phyloP scores from a whole-genome alignment of 2,329 filamentous ascomycete genomes.

The Trichoderma polysporum region DNA sequence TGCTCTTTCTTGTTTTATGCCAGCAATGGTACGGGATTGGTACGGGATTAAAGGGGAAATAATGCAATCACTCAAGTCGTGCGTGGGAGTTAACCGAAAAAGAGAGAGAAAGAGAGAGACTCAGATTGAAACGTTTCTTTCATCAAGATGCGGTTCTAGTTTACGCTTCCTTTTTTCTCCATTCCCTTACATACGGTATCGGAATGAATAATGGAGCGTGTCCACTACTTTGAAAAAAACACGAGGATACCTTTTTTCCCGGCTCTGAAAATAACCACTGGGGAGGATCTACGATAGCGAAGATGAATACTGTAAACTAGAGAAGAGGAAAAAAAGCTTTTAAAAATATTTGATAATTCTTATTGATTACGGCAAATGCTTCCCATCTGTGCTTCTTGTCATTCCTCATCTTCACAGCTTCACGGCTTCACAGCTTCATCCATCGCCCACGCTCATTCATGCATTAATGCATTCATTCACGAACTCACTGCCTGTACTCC shows the following conservation, averaged over 20 bases:
- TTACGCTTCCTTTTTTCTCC: neutral
- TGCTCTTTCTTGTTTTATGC: neutral
- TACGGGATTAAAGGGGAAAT: neutral
- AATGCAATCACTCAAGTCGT: neutral
- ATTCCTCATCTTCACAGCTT: neutral
- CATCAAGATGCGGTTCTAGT: neutral
- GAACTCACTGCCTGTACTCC: neutral
- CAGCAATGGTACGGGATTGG: neutral
- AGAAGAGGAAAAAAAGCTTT: neutral
- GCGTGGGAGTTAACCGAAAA: neutral
- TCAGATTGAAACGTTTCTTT: neutral
- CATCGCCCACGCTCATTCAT: neutral
- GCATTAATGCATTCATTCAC: neutral
- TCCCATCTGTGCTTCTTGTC: neutral
- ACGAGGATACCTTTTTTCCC: neutral
- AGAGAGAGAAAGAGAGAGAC: neutral
- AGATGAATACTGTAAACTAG: constrained; percentile 1
- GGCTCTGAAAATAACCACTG: neutral
- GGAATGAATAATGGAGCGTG: constrained; percentile 9
- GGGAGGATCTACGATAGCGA: neutral
- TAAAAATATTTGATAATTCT: constrained; percentile 6
- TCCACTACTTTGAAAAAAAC: neutral
- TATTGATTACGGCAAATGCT: neutral
- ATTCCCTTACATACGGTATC: neutral
- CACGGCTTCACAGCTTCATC: neutral